Evolutionary conservation across 805 yeast species (phyloP).

Genomic region (Teunomyces aglyptinius): DNA sequence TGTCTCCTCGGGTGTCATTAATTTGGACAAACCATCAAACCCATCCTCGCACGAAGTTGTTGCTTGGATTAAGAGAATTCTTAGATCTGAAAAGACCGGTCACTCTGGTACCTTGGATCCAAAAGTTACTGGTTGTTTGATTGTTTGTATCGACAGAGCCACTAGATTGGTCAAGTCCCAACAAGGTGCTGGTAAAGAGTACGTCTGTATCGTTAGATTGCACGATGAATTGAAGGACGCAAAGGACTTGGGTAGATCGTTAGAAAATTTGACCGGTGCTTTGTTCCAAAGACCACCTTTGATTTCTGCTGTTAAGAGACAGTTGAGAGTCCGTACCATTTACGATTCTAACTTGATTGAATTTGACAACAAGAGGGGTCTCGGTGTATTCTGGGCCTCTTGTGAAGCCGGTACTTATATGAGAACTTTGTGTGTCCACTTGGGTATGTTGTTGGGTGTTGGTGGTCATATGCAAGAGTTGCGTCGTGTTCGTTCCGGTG

Average conservation of each 20-base stretch:
- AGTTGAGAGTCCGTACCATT: slow-evolving; percentile 95
- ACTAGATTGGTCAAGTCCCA: slow-evolving; percentile 97
- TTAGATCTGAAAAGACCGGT: slow-evolving; percentile 96
- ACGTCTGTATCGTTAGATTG: slow-evolving; percentile 94
- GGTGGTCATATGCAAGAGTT: slow-evolving; percentile 99
- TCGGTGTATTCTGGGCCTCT: slow-evolving; percentile 99
- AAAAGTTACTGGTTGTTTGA: slow-evolving; percentile 96
- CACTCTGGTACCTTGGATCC: slow-evolving; percentile 99
- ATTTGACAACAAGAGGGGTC: slow-evolving; percentile 93
- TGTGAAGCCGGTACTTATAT: slow-evolving; percentile 99
- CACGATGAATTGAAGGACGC: slow-evolving; percentile 92
- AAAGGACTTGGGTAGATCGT: slow-evolving; percentile 79
- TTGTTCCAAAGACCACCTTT: slow-evolving; percentile 98
- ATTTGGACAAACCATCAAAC: slow-evolving; percentile 96
- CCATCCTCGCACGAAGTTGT: slow-evolving; percentile 99
- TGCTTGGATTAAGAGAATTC: slow-evolving; percentile 96
- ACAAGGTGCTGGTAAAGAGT: slow-evolving; percentile 99
- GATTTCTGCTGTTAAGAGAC: slow-evolving; percentile 98
- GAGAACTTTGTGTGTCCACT: slow-evolving; percentile 98
- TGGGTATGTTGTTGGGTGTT: slow-evolving; percentile 97
- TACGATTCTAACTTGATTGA: slow-evolving; percentile 94
- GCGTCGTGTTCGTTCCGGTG: slow-evolving; percentile 98
- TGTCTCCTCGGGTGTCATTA: slow-evolving; percentile 92
- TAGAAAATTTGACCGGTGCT: slow-evolving; percentile 97
- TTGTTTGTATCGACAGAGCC: slow-evolving; percentile 97